Base-by-base conservation (phyloP, 495 filamentous ascomycete species). In the Penicillium steckii region DNA sequence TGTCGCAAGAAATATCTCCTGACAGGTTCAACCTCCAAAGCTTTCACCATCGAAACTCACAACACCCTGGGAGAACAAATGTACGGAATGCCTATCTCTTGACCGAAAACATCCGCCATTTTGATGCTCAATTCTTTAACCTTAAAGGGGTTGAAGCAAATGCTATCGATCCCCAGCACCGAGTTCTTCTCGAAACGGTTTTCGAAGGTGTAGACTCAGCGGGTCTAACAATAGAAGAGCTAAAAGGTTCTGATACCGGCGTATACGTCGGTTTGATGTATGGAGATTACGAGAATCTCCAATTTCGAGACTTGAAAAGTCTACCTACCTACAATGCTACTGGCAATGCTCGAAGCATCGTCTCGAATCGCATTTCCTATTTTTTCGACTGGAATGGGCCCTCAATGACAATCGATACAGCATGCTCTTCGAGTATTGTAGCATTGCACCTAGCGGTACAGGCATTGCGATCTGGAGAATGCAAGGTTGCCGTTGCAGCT, bases 381-480 rank as follows among this genome's bases (percentile, higher is more conserved):
- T 74, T 77, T 43, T 80, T 76, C 48, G 66, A 81, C 52, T 58
- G 75, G 18, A 55, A 62, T 0, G 79, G 79, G 2, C 73, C 78
- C 2, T 37, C 19, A 12, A 65, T 66, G 26, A 67, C 66, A 9
- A 50, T 76, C 4, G 66, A 75, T 37, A 68, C 70, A 2, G 71
- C 65, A 4, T 74, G 75, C 59, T 67, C 69, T 3, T 61, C 65
- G 1, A 61, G 54, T 22, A 26, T 74, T 27, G 44, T 64, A 4
- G 78, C 75, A 0, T 46, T 81, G 1, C 73, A 82, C 44, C 68
- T 70, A 18, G 79, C 62, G 1, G 50, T 68, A 3, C 70, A 77
- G 53, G 59, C 67, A 8, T 60, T 82, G 2, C 60, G 70, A 2
- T 53, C 43, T 5, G 72, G 74, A 0, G 72, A 76, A 18, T 77